A percentile compares a stretch with the other conserved stretches of the same genome.
phyloP scores from a whole-genome alignment of 2,329 filamentous ascomycete genomes.

The Alternaria sp. region DNA sequence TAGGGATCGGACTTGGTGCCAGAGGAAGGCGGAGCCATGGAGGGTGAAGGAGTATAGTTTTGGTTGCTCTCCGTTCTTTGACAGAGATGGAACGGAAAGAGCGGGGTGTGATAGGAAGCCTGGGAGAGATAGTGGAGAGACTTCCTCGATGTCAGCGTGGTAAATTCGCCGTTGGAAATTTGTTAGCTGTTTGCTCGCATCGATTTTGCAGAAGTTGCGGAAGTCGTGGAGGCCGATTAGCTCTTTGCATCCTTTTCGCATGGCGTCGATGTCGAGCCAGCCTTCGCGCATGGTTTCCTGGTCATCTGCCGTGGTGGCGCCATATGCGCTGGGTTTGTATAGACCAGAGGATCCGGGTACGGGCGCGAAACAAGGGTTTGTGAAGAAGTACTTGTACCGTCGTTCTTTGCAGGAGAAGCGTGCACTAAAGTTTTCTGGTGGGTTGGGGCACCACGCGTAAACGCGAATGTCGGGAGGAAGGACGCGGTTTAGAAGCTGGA shows the following conservation, averaged over 20 bases:
- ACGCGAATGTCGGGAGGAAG: slow-evolving; percentile 89
- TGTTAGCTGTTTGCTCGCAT: slow-evolving; percentile 85
- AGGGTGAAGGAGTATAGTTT: slow-evolving; percentile 89
- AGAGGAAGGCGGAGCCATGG: slow-evolving; percentile 89
- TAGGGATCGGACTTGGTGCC: slow-evolving; percentile 98
- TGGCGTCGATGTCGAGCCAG: slow-evolving; percentile 85
- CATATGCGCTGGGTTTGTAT: slow-evolving; percentile 34
- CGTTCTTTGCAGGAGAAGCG: slow-evolving; percentile 92
- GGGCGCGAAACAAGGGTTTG: slow-evolving; percentile 84
- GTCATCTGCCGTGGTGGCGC: background rate
- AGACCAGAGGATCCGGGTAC: slow-evolving; percentile 63
- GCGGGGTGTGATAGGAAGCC: slow-evolving; percentile 38
- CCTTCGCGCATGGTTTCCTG: slow-evolving; percentile 55
- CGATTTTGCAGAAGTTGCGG: slow-evolving; percentile 95
- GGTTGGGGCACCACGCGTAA: slow-evolving; percentile 89
- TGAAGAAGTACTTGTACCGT: slow-evolving; percentile 97
- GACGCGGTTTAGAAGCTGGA: slow-evolving; percentile 81
- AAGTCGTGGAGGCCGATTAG: slow-evolving; percentile 91
- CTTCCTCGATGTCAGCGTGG: slow-evolving; percentile 73
- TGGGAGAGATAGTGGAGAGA: slow-evolving; percentile 36
- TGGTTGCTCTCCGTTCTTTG: slow-evolving; percentile 29
- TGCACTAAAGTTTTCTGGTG: slow-evolving; percentile 81
- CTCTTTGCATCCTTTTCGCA: slow-evolving; percentile 79
- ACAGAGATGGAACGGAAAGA: slow-evolving; percentile 13
- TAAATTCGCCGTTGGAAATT: slow-evolving; percentile 83